Percentiles rank a stretch among this genome's conserved stretches.
These are phyloP conservation scores for Noccaea caerulescens DNA, from an alignment of 345 rosid species.

Conservation along the genomic window DNA sequence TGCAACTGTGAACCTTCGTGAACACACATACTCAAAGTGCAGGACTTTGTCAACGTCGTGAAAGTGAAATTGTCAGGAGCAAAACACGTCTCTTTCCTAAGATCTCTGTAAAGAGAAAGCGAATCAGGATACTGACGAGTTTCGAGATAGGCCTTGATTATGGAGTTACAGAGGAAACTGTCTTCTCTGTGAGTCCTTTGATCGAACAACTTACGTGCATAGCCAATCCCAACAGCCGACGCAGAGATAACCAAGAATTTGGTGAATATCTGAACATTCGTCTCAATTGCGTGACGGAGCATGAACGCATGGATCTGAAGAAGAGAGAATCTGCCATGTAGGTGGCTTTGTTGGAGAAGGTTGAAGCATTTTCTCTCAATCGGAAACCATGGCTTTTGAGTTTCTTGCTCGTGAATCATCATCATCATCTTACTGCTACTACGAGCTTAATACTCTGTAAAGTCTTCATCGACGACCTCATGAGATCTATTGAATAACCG, in stretches of 20 bases:
- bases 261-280: slow-evolving; percentile 63
- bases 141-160: slow-evolving; percentile 65
- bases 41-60: slow-evolving; percentile 59
- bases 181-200: slow-evolving; percentile 56
- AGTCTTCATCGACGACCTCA: neutral
- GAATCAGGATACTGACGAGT: slow-evolving; percentile 48
- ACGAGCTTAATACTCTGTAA: neutral
- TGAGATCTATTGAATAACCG: neutral
- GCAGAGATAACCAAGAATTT: slow-evolving; percentile 55
- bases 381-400: slow-evolving; percentile 52
- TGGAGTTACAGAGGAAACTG: slow-evolving; percentile 63
- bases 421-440: neutral
- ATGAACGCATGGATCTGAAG: slow-evolving; percentile 71
- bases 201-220: slow-evolving; percentile 69
- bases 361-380: slow-evolving; percentile 58
- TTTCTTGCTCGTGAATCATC: slow-evolving; percentile 28
- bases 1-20: slow-evolving; percentile 65
- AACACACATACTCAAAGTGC: slow-evolving; percentile 46
- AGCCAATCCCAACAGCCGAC: slow-evolving; percentile 41
- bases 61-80: slow-evolving; percentile 66
- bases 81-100: slow-evolving; percentile 53
- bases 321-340: slow-evolving; percentile 41
- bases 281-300: slow-evolving; percentile 58
- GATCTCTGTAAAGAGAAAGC: slow-evolving; percentile 56
- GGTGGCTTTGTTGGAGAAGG: slow-evolving; percentile 52